A percentile compares a stretch with the other conserved stretches of the same genome.
Conservation (phyloP, 2,329 filamentous ascomycete species). For the Botrytis fabae region DNA sequence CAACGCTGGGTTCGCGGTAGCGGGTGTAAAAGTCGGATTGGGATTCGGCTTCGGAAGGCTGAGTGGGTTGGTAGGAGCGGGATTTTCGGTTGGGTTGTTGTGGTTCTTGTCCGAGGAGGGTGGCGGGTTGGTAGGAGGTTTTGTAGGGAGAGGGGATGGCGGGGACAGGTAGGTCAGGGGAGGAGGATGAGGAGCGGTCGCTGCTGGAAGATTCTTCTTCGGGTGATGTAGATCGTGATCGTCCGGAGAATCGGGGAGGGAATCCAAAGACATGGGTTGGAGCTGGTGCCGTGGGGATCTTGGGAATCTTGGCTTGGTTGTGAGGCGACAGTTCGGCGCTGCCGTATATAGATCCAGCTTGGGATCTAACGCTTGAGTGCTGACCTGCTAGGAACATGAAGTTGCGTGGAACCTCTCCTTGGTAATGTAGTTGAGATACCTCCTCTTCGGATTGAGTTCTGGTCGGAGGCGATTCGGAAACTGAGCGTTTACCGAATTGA, state of each 20-base stretch:
- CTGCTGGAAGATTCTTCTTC: not conserved
- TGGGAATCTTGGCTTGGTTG: not conserved
- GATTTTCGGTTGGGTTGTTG: not conserved
- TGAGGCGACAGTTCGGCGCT: conserved; percentile 8
- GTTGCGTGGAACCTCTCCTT: conserved; percentile 15
- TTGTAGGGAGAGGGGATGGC: conserved; percentile 1
- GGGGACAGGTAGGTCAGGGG: not conserved
- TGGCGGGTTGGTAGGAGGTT: conserved; percentile 1
- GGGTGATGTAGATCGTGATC: not conserved
- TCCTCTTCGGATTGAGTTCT: conserved; percentile 6
- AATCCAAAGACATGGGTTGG: conserved; percentile 7
- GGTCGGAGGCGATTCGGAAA: not conserved
- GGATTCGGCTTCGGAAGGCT: not conserved
- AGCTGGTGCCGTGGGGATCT: not conserved
- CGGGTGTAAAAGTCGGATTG: not conserved
- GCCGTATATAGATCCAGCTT: conserved; percentile 3
- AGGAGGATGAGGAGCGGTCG: not conserved
- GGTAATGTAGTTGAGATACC: not conserved
- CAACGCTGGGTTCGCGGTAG: not conserved
- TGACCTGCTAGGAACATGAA: conserved; percentile 11
- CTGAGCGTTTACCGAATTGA: not conserved
- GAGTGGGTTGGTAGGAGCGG: not conserved
- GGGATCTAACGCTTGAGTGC: conserved; percentile 1
- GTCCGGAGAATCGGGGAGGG: not conserved
- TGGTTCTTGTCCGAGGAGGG: not conserved